Base-by-base conservation (phyloP, 1,139 yeast genomes). In the Suhomyces taliae region DNA sequence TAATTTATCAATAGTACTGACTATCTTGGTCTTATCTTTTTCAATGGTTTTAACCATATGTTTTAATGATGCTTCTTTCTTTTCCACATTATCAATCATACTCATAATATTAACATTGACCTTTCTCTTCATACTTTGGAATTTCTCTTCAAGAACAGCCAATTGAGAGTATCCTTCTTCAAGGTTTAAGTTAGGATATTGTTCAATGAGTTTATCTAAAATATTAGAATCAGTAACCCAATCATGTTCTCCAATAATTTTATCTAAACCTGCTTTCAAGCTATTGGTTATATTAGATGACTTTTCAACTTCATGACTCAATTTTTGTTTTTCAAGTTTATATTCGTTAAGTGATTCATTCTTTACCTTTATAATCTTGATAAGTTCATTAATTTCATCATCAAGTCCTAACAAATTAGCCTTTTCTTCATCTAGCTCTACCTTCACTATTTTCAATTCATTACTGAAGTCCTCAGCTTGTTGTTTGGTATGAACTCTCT, bases 51-150 rank as follows among this genome's bases (percentile, higher is more conserved):
- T 79, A 49, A 95, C 86, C 91, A 90, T 90, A 8, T 81, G 79
- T 56, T 82, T 85, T 57, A 95, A 75, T 8, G 93, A 78, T 2
- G 76, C 67, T 63, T 91, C 98, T 61, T 90, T 90, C 74, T 87
- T 88, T 63, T 91, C 97, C 19, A 90, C 96, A 54, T 86, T 88
- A 59, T 91, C 98, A 55, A 95, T 90, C 90, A 90, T 88, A 58
- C 85, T 84, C 91, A 91, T 89, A 52, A 93, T 93, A 60, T 90
- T 87, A 10, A 88, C 79, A 60, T 91, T 91, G 31, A 93, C 96
- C 55, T 85, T 87, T 50, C 91, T 77, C 69, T 82, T 86, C 87
- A 91, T 83, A n/a, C 82, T 82, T 51, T 81, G 79, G 59, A 83
- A 83, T 51, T 83, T 78, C 31, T 81, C 89, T 39, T 78, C 73